These are phyloP conservation scores for Wilcoxina mikolae DNA, from an alignment of 495 filamentous ascomycete genomes.

Conservation along the genomic window DNA sequence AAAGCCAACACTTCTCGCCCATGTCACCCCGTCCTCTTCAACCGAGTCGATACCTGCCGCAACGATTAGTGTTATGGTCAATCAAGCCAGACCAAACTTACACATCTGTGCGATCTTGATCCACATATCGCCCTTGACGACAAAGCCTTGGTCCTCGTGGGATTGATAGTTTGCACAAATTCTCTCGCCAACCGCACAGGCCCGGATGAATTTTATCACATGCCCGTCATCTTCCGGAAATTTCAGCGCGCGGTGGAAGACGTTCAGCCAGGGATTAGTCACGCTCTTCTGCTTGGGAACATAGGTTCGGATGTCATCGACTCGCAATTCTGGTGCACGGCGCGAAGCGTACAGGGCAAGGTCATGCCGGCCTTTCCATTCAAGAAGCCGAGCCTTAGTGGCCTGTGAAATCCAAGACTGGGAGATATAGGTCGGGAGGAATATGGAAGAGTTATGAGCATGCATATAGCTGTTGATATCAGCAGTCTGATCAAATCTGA, in stretches of 20 bases:
- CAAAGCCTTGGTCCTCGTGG: constrained; percentile 31
- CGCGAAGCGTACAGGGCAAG: constrained; percentile 50
- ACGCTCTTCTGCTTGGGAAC: constrained; percentile 28
- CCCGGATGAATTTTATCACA: constrained; percentile 54
- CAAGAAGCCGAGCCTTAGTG: constrained; percentile 45
- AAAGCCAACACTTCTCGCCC: constrained; percentile 44
- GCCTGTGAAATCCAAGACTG: constrained; percentile 30
- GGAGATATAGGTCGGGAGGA: constrained; percentile 42
- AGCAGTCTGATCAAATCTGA: not conserved
- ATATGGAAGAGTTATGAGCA: constrained; percentile 46
- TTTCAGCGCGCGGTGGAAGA: constrained; percentile 41
- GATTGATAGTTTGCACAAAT: constrained; percentile 35
- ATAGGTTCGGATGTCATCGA: constrained; percentile 43
- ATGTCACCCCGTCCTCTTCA: constrained; percentile 34
- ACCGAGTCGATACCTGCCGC: constrained; percentile 36
- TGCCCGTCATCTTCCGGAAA: constrained; percentile 61
- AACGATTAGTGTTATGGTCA: not conserved
- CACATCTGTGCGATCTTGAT: constrained; percentile 48
- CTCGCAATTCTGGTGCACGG: constrained; percentile 36
- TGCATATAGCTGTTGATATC: constrained; percentile 44
- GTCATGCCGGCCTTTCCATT: constrained; percentile 50
- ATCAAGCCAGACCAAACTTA: too few relatives aligned
- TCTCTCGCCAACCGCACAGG: constrained; percentile 43
- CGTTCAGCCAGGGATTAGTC: constrained; percentile 36
- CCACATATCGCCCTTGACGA: constrained; percentile 57